phyloP scores from a whole-genome alignment of 2,329 filamentous ascomycete species.

The Calonectria hongkongensis region DNA sequence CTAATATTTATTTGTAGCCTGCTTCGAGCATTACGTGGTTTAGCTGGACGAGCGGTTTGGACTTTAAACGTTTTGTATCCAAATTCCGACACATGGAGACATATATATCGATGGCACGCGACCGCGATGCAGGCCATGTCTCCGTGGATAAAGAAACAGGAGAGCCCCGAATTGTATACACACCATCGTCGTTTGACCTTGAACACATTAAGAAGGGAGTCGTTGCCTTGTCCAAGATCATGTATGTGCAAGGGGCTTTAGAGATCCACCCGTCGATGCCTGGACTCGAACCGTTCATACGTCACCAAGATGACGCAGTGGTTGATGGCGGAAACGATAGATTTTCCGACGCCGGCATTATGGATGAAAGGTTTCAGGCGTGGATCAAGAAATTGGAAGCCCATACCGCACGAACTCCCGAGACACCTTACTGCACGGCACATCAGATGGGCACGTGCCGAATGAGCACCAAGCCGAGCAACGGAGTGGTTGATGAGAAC shows the following conservation, averaged over 20 bases:
- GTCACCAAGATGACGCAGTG: conserved; percentile 41
- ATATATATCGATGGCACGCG: conserved; percentile 33
- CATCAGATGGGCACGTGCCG: conserved; percentile 85
- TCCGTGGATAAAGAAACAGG: conserved; percentile 30
- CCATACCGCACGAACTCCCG: conserved; percentile 16
- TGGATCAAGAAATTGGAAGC: conserved; percentile 55
- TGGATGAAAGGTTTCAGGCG: conserved; percentile 66
- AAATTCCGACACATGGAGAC: conserved; percentile 29
- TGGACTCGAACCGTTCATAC: conserved; percentile 75
- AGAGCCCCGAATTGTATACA: conserved; percentile 67
- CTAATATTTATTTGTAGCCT: neutral
- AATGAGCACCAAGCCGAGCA: conserved; percentile 72
- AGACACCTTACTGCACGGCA: conserved; percentile 75
- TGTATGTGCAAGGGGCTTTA: conserved; percentile 81
- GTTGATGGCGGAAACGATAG: conserved; percentile 53
- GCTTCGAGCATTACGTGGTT: conserved; percentile 15
- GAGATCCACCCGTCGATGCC: conserved; percentile 81
- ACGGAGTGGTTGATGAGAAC: conserved; percentile 71
- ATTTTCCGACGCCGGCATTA: conserved; percentile 59
- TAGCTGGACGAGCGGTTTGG: conserved; percentile 22
- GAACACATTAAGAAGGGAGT: conserved; percentile 80
- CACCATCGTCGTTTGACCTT: conserved; percentile 79
- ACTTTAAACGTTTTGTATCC: conserved; percentile 32
- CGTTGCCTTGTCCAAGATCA: conserved; percentile 80
- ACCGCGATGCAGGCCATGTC: conserved; percentile 34